phyloP scores from a whole-genome alignment of 495 filamentous ascomycete species.

The Aspergillus bridgeri region DNA sequence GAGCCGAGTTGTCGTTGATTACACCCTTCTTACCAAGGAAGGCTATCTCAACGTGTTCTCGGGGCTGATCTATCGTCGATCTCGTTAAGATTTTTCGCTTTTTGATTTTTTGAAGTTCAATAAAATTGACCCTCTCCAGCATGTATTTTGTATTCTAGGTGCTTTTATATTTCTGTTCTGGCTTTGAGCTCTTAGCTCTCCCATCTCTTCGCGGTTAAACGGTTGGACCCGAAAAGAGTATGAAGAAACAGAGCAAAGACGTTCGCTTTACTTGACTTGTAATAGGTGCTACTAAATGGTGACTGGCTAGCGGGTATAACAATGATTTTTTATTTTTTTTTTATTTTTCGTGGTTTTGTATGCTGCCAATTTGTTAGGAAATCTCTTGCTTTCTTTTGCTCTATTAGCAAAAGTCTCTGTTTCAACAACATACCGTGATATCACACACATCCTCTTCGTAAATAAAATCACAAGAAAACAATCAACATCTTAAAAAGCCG shows the following conservation, averaged over 20 bases:
- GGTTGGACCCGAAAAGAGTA: not conserved
- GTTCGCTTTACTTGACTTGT: no score
- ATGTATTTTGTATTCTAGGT: not conserved
- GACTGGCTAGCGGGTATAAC: no score
- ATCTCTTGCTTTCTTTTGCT: no score
- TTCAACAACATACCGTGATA: no score
- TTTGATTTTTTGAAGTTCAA: not conserved
- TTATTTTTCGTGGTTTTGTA: no score
- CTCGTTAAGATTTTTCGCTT: slow-evolving; percentile 18
- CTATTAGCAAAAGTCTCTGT: no score
- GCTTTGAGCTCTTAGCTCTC: not conserved
- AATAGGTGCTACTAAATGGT: no score
- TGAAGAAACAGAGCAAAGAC: not conserved
- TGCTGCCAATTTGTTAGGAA: no score
- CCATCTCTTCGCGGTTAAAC: not conserved
- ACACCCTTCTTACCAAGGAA: slow-evolving; percentile 42
- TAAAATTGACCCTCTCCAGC: not conserved
- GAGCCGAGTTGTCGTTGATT: slow-evolving; percentile 40
- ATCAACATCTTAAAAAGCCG: no score
- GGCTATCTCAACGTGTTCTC: slow-evolving; percentile 47
- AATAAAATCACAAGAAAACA: not conserved
- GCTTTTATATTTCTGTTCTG: not conserved
- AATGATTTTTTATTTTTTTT: no score
- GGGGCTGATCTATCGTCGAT: slow-evolving; percentile 38
- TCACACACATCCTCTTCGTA: no score